Percentiles rank a stretch among this genome's conserved stretches.
These are phyloP conservation scores for Kwoniella dendrophila DNA, from an alignment of 768 basidiomycete genomes.

Conservation along the genomic window DNA sequence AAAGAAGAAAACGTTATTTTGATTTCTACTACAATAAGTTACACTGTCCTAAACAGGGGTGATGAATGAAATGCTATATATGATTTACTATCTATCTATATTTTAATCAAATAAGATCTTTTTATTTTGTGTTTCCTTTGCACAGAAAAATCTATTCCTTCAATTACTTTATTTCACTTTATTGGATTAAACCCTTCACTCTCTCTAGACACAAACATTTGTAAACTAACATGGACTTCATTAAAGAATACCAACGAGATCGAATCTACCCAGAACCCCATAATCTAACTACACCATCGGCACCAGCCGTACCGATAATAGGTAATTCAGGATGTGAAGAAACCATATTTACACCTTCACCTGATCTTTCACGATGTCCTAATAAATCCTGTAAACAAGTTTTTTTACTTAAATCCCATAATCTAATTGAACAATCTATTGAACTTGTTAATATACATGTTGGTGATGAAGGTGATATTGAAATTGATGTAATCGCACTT, in stretches of 20 bases:
- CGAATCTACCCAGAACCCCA: conserved; percentile 57
- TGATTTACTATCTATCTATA: too few species aligned
- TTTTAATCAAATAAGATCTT: too few species aligned
- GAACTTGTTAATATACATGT: conserved; percentile 85
- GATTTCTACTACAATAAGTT: not conserved
- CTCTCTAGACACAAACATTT: too few species aligned
- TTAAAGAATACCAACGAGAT: too few species aligned
- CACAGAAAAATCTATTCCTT: too few species aligned
- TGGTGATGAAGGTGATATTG: conserved; percentile 76
- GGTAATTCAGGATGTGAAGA: conserved; percentile 80
- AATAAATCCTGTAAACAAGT: conserved; percentile 83
- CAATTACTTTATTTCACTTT: too few species aligned
- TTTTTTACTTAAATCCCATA: conserved; percentile 83
- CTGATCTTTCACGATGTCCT: conserved; percentile 79
- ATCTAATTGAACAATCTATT: conserved; percentile 89
- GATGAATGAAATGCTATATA: too few species aligned
- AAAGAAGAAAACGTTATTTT: not conserved
- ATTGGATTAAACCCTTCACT: too few species aligned
- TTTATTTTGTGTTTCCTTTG: too few species aligned
- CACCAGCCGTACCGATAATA: conserved; percentile 91
- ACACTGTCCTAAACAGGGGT: conserved; percentile 1
- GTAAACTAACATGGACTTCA: too few species aligned
- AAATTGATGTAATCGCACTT: conserved; percentile 86
- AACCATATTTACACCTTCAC: conserved; percentile 87
- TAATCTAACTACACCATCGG: conserved; percentile 89